Conservation (phyloP, 164 flowering plant genomes). For the Buxus sempervirens region DNA sequence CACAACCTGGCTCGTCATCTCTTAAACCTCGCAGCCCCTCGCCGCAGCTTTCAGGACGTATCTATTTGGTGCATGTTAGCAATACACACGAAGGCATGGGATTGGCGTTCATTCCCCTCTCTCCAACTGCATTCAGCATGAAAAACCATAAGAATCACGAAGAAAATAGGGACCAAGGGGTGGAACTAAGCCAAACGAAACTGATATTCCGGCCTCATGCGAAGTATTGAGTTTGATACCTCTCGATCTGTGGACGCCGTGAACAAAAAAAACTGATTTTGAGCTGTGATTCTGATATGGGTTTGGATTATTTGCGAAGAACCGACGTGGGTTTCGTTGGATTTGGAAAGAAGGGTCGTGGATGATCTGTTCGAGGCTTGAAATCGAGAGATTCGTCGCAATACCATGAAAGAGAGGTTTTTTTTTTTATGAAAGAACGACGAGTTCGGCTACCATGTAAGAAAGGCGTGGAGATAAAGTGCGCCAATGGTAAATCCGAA, state of each 20-base stretch:
- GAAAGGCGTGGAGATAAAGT: not conserved
- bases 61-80: slow-evolving; percentile 19
- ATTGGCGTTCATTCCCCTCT: slow-evolving; percentile 32
- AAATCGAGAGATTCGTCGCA: slow-evolving; percentile 34
- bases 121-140: slow-evolving; percentile 32
- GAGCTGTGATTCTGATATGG: slow-evolving; percentile 16
- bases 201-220: not conserved
- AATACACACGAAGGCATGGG: slow-evolving; percentile 7
- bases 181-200: not conserved
- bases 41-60: slow-evolving; percentile 1
- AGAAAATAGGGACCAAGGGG: not conserved
- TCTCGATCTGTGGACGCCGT: slow-evolving; percentile 16
- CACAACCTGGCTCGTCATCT: slow-evolving; percentile 15
- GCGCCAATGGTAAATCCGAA: not conserved
- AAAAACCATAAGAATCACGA: slow-evolving; percentile 11
- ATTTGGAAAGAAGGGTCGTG: slow-evolving; percentile 20
- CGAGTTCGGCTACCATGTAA: not conserved
- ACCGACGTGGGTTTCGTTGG: slow-evolving; percentile 32
- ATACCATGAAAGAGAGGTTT: slow-evolving; percentile 12
- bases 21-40: slow-evolving; percentile 2
- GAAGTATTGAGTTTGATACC: no score
- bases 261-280: slow-evolving; percentile 5
- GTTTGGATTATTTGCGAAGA: slow-evolving; percentile 22
- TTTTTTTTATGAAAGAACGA: not conserved
- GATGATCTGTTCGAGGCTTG: slow-evolving; percentile 33